These are phyloP conservation scores for Forsythia viridissima DNA, from an alignment of 257 asterid species.

Conservation along the genomic window DNA sequence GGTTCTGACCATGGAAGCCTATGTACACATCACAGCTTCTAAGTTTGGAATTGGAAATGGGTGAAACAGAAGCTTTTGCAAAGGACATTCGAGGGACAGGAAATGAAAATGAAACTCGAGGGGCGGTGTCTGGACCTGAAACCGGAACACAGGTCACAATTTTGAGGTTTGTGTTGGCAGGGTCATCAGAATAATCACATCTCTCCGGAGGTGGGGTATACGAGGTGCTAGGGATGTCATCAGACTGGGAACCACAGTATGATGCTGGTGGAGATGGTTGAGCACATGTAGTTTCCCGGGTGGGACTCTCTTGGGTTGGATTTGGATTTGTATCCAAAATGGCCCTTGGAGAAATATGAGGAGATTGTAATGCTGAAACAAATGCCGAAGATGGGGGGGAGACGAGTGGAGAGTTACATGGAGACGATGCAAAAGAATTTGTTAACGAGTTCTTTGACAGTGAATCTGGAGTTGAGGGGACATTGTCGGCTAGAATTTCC, in stretches of 20 bases:
- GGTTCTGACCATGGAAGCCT: slow-evolving; percentile 74
- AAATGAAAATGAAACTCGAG: slow-evolving; percentile 79
- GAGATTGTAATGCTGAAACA: slow-evolving; percentile 86
- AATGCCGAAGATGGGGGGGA: slow-evolving; percentile 92
- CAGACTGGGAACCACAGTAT: slow-evolving; percentile 70
- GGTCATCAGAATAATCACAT: slow-evolving; percentile 43
- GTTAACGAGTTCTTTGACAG: slow-evolving; percentile 27
- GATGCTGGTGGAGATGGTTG: slow-evolving; percentile 70
- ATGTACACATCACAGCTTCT: slow-evolving; percentile 86
- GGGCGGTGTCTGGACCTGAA: slow-evolving; percentile 44
- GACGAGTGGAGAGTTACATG: slow-evolving; percentile 64
- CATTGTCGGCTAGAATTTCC: slow-evolving; percentile 25
- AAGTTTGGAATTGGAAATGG: slow-evolving; percentile 69
- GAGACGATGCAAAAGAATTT: slow-evolving; percentile 53
- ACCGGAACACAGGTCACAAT: slow-evolving; percentile 60
- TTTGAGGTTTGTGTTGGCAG: slow-evolving; percentile 54
- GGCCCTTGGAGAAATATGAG: slow-evolving; percentile 85
- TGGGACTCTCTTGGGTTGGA: slow-evolving; percentile 36
- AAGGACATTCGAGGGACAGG: slow-evolving; percentile 78
- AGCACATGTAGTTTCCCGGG: slow-evolving; percentile 49
- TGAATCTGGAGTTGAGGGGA: slow-evolving; percentile 32
- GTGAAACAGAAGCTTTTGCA: slow-evolving; percentile 61
- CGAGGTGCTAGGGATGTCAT: slow-evolving; percentile 84
- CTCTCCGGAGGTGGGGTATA: slow-evolving; percentile 72
- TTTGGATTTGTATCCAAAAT: slow-evolving; percentile 25